Evolutionary conservation across 306 rosid genomes (phyloP).

Genomic region (Quercus variabilis): DNA sequence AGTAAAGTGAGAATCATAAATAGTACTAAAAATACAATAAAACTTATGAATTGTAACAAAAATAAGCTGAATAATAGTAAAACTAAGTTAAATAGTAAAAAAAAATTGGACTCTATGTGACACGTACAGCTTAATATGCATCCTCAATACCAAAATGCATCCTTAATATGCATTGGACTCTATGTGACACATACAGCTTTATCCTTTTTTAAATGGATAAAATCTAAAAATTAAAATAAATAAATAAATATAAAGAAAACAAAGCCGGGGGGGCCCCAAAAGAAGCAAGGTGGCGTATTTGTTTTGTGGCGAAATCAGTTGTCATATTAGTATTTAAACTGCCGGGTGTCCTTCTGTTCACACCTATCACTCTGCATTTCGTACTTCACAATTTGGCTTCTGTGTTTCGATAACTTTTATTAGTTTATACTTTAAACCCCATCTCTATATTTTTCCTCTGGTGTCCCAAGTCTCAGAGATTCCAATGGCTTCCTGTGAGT

Average conservation of each 20-base stretch:
- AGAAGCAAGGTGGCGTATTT: background rate
- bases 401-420: background rate
- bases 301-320: background rate
- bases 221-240: background rate
- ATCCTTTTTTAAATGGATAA: too few species aligned
- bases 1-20: rapidly evolving
- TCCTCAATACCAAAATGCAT: too few species aligned
- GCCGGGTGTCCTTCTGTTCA: background rate
- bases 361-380: background rate
- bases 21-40: too few species aligned
- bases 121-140: too few species aligned
- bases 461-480: slow-evolving; percentile 1
- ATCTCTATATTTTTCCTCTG: background rate
- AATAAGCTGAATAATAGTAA: too few species aligned
- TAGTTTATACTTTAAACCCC: background rate
- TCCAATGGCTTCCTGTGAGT: slow-evolving; percentile 78
- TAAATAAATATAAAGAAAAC: background rate
- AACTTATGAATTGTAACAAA: rapidly evolving
- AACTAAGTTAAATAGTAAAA: too few species aligned
- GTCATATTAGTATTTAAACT: background rate
- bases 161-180: too few species aligned
- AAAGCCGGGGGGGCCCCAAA: background rate
- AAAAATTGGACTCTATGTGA: too few species aligned
- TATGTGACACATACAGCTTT: too few species aligned
- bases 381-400: background rate